Evolutionary conservation across 1,284 basidiomycete genomes (phyloP).

Genomic region (Stygiomarasmius scandens): DNA sequence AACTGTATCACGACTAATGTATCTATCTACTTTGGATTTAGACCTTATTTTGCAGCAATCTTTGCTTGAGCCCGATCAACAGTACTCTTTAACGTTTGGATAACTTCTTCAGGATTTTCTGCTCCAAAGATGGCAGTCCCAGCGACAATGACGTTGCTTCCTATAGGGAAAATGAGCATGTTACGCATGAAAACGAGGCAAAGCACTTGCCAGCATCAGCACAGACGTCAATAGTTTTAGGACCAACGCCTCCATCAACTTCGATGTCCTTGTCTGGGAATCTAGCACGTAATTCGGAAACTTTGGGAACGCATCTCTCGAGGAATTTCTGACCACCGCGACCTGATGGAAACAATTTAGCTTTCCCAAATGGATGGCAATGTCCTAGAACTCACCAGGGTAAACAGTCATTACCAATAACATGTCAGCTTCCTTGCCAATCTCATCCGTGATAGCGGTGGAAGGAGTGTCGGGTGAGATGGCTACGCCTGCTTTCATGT

Average conservation of each 20-base stretch:
- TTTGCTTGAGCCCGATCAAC: slow-evolving; percentile 72
- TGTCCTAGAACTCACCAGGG: slow-evolving; percentile 58
- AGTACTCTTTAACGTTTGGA: slow-evolving; percentile 68
- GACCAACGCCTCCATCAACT: slow-evolving; percentile 96
- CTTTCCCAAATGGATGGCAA: background rate
- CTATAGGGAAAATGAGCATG: slow-evolving; percentile 43
- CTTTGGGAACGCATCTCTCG: slow-evolving; percentile 90
- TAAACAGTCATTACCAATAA: slow-evolving; percentile 97
- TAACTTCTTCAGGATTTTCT: slow-evolving; percentile 78
- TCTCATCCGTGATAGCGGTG: slow-evolving; percentile 79
- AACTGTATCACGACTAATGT: background rate
- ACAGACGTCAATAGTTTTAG: slow-evolving; percentile 87
- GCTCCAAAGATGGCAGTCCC: slow-evolving; percentile 95
- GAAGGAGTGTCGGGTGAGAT: slow-evolving; percentile 94
- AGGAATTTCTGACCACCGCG: slow-evolving; percentile 97
- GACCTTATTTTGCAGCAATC: slow-evolving; percentile 25
- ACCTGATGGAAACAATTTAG: slow-evolving; percentile 44
- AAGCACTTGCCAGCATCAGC: slow-evolving; percentile 79
- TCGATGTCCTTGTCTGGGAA: slow-evolving; percentile 95
- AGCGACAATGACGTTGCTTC: slow-evolving; percentile 97
- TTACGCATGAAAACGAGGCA: background rate
- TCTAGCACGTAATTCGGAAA: slow-evolving; percentile 86
- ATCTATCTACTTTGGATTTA: slow-evolving; percentile 12
- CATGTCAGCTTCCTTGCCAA: slow-evolving; percentile 85
- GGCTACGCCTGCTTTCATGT: slow-evolving; percentile 92